Conservation (phyloP, 208 protist genomes). For the Crithidia sp. region DNA sequence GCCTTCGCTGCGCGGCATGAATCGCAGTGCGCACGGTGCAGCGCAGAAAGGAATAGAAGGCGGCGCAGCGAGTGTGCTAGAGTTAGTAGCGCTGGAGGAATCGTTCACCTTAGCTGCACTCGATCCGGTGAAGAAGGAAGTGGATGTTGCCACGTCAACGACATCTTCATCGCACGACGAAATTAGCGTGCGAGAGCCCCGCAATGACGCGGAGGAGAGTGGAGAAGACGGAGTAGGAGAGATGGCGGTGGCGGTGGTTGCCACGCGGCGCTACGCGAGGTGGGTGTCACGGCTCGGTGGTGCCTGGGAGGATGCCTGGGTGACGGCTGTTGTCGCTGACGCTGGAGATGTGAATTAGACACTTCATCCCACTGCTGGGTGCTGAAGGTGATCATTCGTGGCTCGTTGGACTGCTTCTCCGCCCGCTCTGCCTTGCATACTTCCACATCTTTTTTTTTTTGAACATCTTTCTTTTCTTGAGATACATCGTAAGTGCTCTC, state of each 20-base stretch:
- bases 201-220: too few species aligned
- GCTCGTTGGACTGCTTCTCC: too few species aligned
- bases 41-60: neutral
- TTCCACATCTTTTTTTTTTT: neutral
- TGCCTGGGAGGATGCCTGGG: slow-evolving; percentile 8
- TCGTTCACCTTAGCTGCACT: slow-evolving; percentile 2
- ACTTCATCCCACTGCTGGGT: too few species aligned
- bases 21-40: neutral
- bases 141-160: too few species aligned
- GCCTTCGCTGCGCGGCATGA: neutral
- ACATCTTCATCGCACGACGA: too few species aligned
- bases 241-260: slow-evolving; percentile 11
- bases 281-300: slow-evolving; percentile 15
- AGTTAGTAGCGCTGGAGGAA: slow-evolving; percentile 19
- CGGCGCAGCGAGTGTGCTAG: slow-evolving; percentile 1
- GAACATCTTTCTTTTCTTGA: neutral
- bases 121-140: neutral
- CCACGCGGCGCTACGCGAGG: slow-evolving; percentile 21
- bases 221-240: neutral
- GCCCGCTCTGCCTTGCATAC: neutral
- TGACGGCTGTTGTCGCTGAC: neutral
- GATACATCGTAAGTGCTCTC: neutral
- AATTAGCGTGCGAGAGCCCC: too few species aligned
- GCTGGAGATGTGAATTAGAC: too few species aligned
- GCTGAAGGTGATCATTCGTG: neutral